Percentiles rank a stretch among this genome's conserved stretches.
phyloP scores from a whole-genome alignment of 2,329 filamentous ascomycete species.

The Dactylellina parvicollis region DNA sequence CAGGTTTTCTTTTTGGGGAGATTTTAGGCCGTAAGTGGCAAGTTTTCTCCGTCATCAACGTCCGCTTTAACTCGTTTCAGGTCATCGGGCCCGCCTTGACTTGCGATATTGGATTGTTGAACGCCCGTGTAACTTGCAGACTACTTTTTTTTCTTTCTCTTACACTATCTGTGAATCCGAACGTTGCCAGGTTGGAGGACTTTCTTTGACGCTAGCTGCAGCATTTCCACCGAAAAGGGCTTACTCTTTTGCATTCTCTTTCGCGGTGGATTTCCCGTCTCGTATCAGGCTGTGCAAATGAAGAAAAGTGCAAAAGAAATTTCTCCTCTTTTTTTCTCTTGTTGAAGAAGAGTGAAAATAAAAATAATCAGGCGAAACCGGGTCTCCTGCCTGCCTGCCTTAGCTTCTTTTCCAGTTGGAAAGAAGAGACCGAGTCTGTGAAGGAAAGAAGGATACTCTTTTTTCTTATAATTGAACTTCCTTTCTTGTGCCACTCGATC shows the following conservation, averaged over 20 bases:
- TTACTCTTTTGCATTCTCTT: constrained; percentile 25
- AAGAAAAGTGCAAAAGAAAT: constrained; percentile 28
- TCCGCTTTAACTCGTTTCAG: constrained; percentile 54
- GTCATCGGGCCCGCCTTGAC: constrained; percentile 49
- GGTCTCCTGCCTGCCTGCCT: constrained; percentile 53
- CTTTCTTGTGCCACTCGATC: constrained; percentile 54
- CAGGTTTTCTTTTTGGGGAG: constrained; percentile 31
- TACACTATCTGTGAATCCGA: background rate
- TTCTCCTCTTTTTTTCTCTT: background rate
- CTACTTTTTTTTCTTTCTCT: constrained; percentile 8
- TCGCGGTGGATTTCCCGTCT: constrained; percentile 48
- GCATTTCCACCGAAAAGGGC: constrained; percentile 35
- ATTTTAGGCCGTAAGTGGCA: constrained; percentile 48
- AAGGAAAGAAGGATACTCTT: constrained; percentile 13
- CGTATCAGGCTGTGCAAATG: constrained; percentile 47
- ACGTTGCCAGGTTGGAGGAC: constrained; percentile 28
- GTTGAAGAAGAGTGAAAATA: background rate
- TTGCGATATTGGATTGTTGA: constrained; percentile 49
- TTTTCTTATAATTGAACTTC: constrained; percentile 52
- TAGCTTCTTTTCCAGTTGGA: constrained; percentile 40
- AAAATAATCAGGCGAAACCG: constrained; percentile 44
- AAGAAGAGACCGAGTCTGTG: constrained; percentile 26
- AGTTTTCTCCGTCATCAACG: constrained; percentile 49
- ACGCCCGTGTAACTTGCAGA: constrained; percentile 40
- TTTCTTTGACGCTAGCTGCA: constrained; percentile 27